Evolutionary conservation across 2,329 filamentous ascomycete species (phyloP), one percentile per base, ranked within the genome.

Genomic region (Gaeumannomyces tritici): DNA sequence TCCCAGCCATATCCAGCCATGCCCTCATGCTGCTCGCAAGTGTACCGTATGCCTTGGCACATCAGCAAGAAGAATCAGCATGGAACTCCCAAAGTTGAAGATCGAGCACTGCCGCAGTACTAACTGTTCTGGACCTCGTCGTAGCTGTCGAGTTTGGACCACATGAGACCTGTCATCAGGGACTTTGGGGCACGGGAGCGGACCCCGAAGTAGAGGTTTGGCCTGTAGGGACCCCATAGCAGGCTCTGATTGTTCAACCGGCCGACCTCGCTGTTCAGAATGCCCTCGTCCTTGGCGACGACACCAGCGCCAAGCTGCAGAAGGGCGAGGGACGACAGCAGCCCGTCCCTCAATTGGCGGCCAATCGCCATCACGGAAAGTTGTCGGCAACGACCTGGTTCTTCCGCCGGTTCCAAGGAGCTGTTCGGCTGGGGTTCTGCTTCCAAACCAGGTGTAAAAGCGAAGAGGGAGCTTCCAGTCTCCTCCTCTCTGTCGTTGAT

Each of bases 1-100:
- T 98, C 93, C 95, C 95, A 99, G 65, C 95, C 95, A 74, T 99
- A 99, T 62, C 93, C 93, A 59, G 86, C 89, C 83, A 99, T 96
- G 67, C 89, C 89, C 73, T 96, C 91, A 73, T 95, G 85, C 74
- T 99, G 95, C 74, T 98, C 95, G 76, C 95, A 99, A 0, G 95
- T 97, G 74, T 96, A 92, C 66, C 95, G 87, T 69, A 97, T 51
- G 42, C 42, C 42, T 51, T n/a, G 11, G 21, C 18, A 11, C 42
- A n/a, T 24, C 21, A 8, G 2, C 42, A 11, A 51, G n/a, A 24
- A 51, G 13, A 11, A 51, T 51, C 42, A 51, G 42, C 42, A 24
- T n/a, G 4, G 11, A 4, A 13, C 6, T 8, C 13, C 28, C 55
- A 3, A 13, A 26, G 55, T 18, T 15, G 26, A 21, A 29, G 28